phyloP scores from a whole-genome alignment of 768 basidiomycete species.

The Boletellus ananiceps region DNA sequence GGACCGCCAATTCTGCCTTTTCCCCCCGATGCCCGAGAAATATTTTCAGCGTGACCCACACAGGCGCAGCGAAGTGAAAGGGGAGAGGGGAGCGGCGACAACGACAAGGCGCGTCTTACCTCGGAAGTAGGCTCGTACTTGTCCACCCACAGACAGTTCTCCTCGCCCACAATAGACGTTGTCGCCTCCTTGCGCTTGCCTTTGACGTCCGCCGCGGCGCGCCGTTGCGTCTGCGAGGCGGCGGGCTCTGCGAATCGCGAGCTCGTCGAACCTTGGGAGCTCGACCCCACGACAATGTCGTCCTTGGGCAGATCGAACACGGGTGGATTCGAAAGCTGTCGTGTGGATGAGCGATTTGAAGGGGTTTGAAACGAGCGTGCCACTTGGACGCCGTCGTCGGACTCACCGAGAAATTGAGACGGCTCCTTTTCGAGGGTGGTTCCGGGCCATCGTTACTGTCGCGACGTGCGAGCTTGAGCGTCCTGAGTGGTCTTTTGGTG shows the following conservation, averaged over 20 bases:
- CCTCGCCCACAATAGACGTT: slow-evolving; percentile 15
- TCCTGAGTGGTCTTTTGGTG: slow-evolving; percentile 18
- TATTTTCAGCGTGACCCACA: not conserved
- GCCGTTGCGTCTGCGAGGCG: not conserved
- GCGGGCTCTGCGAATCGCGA: not conserved
- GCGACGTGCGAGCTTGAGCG: slow-evolving; percentile 17
- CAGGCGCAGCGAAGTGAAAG: too few relatives aligned
- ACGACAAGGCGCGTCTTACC: slow-evolving; percentile 32
- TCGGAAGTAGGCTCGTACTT: slow-evolving; percentile 57
- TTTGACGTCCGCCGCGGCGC: slow-evolving; percentile 13
- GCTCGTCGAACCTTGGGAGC: slow-evolving; percentile 1
- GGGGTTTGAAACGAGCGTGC: too few relatives aligned
- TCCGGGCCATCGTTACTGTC: slow-evolving; percentile 11
- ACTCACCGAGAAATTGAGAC: slow-evolving; percentile 11
- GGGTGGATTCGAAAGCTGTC: slow-evolving; percentile 21
- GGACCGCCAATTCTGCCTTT: slow-evolving; percentile 73
- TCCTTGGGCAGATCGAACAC: slow-evolving; percentile 21
- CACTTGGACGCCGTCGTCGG: too few relatives aligned
- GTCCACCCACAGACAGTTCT: slow-evolving; percentile 55
- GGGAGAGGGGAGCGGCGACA: not conserved
- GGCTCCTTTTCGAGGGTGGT: slow-evolving; percentile 21
- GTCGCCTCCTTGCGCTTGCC: slow-evolving; percentile 21
- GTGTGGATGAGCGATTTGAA: not conserved
- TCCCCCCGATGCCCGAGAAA: too few relatives aligned
- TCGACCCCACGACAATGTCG: slow-evolving; percentile 3